Evolutionary conservation across 2,329 filamentous ascomycete genomes (phyloP), one percentile per base, ranked within the genome.

Genomic region (Dothiorella sarmentorum): DNA sequence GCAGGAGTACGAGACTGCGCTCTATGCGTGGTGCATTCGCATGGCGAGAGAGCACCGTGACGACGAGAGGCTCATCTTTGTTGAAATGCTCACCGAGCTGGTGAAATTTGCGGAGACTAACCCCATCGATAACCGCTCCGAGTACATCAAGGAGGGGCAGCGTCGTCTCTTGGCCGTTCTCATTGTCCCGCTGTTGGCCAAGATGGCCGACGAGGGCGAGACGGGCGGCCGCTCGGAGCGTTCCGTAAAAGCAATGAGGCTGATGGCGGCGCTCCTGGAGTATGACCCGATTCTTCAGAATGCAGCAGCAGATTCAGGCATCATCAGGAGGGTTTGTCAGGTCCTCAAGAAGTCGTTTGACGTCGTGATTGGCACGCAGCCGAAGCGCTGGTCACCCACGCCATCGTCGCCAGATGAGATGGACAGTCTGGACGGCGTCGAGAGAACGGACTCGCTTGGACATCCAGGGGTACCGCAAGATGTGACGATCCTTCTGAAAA

Each of bases 281-380:
- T 90, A 94, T 67, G 91, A 87, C 69, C 85, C 88, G 61, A 81
- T 84, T 60, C 79, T 97, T 56, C 93, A 97, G 72, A 89, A 87
- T 66, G 86, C 90, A 35, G 91, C 91, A 0, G 87, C 87, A 42
- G 90, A 97, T 61, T 83, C 84, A 44, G 79, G 78, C 57, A 82
- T 83, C 10, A 80, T 89, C 56, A 82, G 82, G 56, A 80, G 80
- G 56, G 76, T 90, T 15, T 82, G 85, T 13, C 80, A 83, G 57
- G 78, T 88, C 60, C 72, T 90, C 20, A 88, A 88, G 67, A 80
- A 82, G 66, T 83, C 85, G 1, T 89, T 88, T 65, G 86, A 88
- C 62, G 79, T 80, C 9, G 74, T 83, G 4, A 24, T 47, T 15
- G 55, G 55, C 7, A 11, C 47, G 20, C 67, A 76, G 2, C 76